Percentiles rank a stretch among this genome's conserved stretches.
phyloP scores from a whole-genome alignment of 2,329 filamentous ascomycete genomes.

The Botryotinia globosa region DNA sequence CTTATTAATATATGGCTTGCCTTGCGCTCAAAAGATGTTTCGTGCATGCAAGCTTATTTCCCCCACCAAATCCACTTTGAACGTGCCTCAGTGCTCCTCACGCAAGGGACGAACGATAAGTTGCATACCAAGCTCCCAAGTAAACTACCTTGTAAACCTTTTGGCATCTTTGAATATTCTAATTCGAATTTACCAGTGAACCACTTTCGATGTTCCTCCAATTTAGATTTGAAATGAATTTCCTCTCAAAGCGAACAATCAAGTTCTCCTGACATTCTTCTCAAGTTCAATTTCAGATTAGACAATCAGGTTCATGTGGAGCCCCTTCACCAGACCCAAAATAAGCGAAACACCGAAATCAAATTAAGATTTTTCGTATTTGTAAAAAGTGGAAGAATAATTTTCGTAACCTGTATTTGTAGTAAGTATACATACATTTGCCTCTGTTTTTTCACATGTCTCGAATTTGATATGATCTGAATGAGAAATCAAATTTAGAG shows the following conservation, averaged over 20 bases:
- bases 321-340: background rate
- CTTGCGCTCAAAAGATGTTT: background rate
- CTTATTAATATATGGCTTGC: background rate
- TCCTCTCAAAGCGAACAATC: too few relatives aligned
- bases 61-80: slow-evolving; percentile 1
- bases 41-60: background rate
- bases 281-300: background rate
- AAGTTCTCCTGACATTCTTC: too few relatives aligned
- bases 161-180: background rate
- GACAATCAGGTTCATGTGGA: background rate
- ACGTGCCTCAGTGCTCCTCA: background rate
- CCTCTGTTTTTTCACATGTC: background rate
- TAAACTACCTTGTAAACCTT: background rate
- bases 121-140: background rate
- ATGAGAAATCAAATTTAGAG: background rate
- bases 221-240: background rate
- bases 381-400: background rate
- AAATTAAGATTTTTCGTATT: background rate
- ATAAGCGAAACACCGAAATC: slow-evolving; percentile 3
- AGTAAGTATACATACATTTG: background rate
- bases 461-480: too few relatives aligned
- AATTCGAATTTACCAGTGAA: background rate
- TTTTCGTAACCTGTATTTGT: background rate
- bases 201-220: background rate
- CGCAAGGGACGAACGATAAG: background rate